These are phyloP conservation scores for Tardiomyces digboiensis DNA, from an alignment of 1,139 yeast genomes.

Conservation along the genomic window DNA sequence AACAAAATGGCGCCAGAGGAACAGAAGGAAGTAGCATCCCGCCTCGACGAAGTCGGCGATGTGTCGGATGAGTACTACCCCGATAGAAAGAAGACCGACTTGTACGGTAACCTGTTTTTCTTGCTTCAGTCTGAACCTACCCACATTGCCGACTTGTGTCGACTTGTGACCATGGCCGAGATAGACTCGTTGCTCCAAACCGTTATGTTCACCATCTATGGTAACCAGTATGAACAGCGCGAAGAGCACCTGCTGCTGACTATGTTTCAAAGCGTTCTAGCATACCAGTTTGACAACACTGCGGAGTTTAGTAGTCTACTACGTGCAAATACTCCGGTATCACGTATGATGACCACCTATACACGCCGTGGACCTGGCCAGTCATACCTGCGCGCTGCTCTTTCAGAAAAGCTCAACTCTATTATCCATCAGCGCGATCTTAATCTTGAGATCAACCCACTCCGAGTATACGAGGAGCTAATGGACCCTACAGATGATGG, in stretches of 20 bases:
- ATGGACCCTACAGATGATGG: slow-evolving; percentile 16
- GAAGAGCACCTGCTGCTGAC: slow-evolving; percentile 32
- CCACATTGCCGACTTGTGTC: slow-evolving; percentile 29
- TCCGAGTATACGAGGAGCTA: slow-evolving; percentile 28
- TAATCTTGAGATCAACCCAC: slow-evolving; percentile 29
- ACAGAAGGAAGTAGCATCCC: slow-evolving; percentile 28
- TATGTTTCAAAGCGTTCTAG: slow-evolving; percentile 32
- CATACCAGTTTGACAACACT: slow-evolving; percentile 30
- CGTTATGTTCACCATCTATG: slow-evolving; percentile 35
- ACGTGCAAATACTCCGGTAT: slow-evolving; percentile 34
- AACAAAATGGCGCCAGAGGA: slow-evolving; percentile 32
- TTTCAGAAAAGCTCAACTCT: slow-evolving; percentile 23
- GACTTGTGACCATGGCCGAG: slow-evolving; percentile 30
- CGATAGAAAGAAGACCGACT: slow-evolving; percentile 23
- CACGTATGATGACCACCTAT: slow-evolving; percentile 36
- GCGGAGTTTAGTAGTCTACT: slow-evolving; percentile 30
- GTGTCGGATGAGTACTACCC: slow-evolving; percentile 17
- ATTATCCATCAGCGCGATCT: slow-evolving; percentile 24
- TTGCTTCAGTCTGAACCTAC: slow-evolving; percentile 32
- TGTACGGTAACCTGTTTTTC: slow-evolving; percentile 31
- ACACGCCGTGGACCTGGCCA: slow-evolving; percentile 36
- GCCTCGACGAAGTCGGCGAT: slow-evolving; percentile 18
- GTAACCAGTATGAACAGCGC: slow-evolving; percentile 34
- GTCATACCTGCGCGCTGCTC: slow-evolving; percentile 27
- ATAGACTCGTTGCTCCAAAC: slow-evolving; percentile 33